Evolutionary conservation across 257 asterid species (phyloP), one percentile per base, ranked within the genome.

Genomic region (Lithospermum erythrorhizon): DNA sequence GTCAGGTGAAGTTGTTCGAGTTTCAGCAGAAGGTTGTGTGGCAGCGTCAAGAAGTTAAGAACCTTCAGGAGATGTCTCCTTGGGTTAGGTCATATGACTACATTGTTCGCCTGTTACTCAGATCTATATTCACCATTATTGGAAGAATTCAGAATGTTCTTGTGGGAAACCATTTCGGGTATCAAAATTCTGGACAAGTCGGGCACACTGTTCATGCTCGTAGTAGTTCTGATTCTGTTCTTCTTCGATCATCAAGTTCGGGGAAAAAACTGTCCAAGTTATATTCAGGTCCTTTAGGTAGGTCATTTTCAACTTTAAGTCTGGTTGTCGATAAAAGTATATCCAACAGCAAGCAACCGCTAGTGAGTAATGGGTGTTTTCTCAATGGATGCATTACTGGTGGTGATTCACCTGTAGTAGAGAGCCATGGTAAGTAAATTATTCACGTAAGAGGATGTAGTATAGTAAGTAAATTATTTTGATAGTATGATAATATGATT

Each of bases 31-130:
- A 86, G 73, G 88, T 91, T 21, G 56, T 68, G 70, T 79, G 90
- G 94, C 95, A 91, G 66, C 84, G 82, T 11, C 87, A 76, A 71
- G 94, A 91, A 73, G 96, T 88, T 72, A 91, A 84, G 81, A 83
- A 83, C 78, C 84, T 91, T 21, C 68, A 75, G 15, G 93, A 88
- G 55, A 83, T 78, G 81, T 85, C 98, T 56, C 98, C 91, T 64
- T 91, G 96, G 93, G 77, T 64, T 57, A 72, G 82, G 74, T 79
- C 90, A 0, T 78, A 83, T 69, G 96, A 91, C 60, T 81, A 82
- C 41, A 69, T 67, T 58, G 87, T 82, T 25, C 70, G 91, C 57
- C 87, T 91, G 68, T 76, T 88, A 48, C 69, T 84, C 55, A 79
- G 82, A 68, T 86, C 87, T 21, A 66, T 84, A 65, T 79, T 84